Conservation (phyloP, 768 basidiomycete genomes). For the Trametes sanguinea region DNA sequence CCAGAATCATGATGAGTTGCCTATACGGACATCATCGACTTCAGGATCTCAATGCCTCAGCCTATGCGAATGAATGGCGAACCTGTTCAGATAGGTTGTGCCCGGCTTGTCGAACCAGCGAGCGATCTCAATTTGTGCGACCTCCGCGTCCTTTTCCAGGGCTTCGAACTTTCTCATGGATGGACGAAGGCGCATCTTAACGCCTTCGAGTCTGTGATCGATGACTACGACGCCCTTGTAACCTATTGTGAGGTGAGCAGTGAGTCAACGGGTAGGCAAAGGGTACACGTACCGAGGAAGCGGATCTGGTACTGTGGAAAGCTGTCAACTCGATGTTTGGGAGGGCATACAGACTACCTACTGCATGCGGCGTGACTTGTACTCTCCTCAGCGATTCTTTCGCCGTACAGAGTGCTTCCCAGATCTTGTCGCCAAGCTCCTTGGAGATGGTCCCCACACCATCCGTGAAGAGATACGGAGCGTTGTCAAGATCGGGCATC, state of each 20-base stretch:
- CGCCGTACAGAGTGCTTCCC: slow-evolving; percentile 51
- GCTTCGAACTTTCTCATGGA: slow-evolving; percentile 80
- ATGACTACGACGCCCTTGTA: slow-evolving; percentile 81
- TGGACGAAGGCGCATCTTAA: slow-evolving; percentile 66
- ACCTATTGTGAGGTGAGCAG: slow-evolving; percentile 11
- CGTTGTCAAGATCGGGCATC: slow-evolving; percentile 55
- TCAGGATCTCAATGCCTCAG: too few species aligned
- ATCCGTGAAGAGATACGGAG: slow-evolving; percentile 62
- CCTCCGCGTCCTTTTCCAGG: slow-evolving; percentile 35
- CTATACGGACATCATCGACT: slow-evolving; percentile 37
- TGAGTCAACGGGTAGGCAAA: background rate
- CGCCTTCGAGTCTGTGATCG: slow-evolving; percentile 55
- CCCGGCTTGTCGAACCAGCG: slow-evolving; percentile 61
- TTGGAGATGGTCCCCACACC: slow-evolving; percentile 80
- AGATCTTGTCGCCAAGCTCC: slow-evolving; percentile 59
- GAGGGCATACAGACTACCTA: slow-evolving; percentile 37
- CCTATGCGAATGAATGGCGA: slow-evolving; percentile 1
- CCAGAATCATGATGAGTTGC: slow-evolving; percentile 75
- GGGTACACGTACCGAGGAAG: slow-evolving; percentile 55
- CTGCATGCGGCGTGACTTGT: slow-evolving; percentile 56
- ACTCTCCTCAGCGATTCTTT: slow-evolving; percentile 32
- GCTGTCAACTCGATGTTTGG: slow-evolving; percentile 24
- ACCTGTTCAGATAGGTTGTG: slow-evolving; percentile 74
- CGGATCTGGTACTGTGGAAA: slow-evolving; percentile 69
- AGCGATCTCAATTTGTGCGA: slow-evolving; percentile 74